Percentiles rank a stretch among this genome's conserved stretches.
These are phyloP conservation scores for Trichophyton mentagrophytes DNA, from an alignment of 2,329 filamentous ascomycete genomes.

Conservation along the genomic window DNA sequence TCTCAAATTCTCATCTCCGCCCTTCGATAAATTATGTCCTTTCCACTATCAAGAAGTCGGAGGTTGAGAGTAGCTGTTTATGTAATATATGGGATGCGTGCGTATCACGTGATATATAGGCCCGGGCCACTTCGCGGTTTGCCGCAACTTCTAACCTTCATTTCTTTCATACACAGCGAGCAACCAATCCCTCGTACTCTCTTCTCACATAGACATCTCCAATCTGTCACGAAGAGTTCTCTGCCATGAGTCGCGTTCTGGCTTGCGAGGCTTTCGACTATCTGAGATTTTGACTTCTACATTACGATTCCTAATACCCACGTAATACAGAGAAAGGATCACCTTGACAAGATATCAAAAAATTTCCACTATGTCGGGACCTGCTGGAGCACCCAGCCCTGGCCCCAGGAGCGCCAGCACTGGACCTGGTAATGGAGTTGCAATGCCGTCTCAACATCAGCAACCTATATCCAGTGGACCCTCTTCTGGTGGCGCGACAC, in stretches of 20 bases:
- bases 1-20: background rate
- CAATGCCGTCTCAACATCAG: conserved; percentile 38
- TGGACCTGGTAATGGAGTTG: conserved; percentile 32
- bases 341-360: background rate
- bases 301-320: no score
- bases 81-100: background rate
- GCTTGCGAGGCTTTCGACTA: background rate
- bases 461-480: conserved; percentile 34
- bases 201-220: background rate
- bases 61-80: background rate
- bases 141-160: background rate
- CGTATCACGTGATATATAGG: background rate
- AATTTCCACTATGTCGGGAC: conserved; percentile 29
- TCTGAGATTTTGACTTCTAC: background rate
- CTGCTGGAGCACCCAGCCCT: conserved; percentile 37
- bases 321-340: no score
- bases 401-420: conserved; percentile 37
- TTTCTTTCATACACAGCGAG: background rate
- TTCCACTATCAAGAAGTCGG: background rate
- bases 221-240: background rate
- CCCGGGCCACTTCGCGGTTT: background rate
- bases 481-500: conserved; percentile 34
- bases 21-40: background rate
- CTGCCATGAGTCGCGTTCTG: background rate
- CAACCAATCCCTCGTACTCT: background rate